Evolutionary conservation across 352 stramenopile species (phyloP).

Genomic region (Globisporangium rhizosaccharum): DNA sequence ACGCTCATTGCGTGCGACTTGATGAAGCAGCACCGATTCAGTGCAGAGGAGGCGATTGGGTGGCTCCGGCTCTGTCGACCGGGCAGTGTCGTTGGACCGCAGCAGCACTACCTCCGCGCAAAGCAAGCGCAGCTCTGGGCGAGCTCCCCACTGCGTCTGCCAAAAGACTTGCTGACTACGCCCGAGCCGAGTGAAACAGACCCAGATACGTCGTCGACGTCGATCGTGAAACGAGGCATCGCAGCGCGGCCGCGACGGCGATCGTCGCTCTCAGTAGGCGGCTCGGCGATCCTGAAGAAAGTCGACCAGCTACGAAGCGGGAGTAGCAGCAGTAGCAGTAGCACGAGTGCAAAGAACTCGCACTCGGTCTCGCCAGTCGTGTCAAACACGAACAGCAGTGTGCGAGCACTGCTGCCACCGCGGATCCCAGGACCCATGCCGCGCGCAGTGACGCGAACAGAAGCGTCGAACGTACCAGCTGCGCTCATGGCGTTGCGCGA

Average conservation of each 20-base stretch:
- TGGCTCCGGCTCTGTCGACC: constrained; percentile 92
- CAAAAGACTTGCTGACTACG: background rate
- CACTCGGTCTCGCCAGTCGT: constrained; percentile 7
- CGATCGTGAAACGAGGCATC: constrained; percentile 8
- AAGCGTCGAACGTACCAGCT: background rate
- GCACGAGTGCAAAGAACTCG: constrained; percentile 7
- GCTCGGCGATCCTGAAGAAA: constrained; percentile 10
- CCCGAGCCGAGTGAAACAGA: background rate
- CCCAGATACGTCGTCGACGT: no score
- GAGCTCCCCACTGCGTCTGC: background rate
- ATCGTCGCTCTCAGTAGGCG: constrained; percentile 6
- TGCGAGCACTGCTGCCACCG: constrained; percentile 6
- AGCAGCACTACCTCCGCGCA: constrained; percentile 90
- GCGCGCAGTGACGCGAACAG: background rate
- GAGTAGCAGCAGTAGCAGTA: background rate
- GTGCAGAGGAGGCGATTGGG: constrained; percentile 88
- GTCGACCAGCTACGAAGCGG: constrained; percentile 8
- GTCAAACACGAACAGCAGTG: background rate
- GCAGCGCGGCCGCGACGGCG: background rate
- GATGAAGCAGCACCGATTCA: constrained; percentile 93
- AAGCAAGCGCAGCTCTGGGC: constrained; percentile 35
- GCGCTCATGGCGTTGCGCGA: no score
- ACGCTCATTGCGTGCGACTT: constrained; percentile 93
- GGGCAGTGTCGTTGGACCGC: constrained; percentile 89
- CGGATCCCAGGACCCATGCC: constrained; percentile 4